A percentile compares a stretch with the other conserved stretches of the same genome.
These are phyloP conservation scores for Eucalyptus curtisii DNA, from an alignment of 345 rosid genomes.

Conservation along the genomic window DNA sequence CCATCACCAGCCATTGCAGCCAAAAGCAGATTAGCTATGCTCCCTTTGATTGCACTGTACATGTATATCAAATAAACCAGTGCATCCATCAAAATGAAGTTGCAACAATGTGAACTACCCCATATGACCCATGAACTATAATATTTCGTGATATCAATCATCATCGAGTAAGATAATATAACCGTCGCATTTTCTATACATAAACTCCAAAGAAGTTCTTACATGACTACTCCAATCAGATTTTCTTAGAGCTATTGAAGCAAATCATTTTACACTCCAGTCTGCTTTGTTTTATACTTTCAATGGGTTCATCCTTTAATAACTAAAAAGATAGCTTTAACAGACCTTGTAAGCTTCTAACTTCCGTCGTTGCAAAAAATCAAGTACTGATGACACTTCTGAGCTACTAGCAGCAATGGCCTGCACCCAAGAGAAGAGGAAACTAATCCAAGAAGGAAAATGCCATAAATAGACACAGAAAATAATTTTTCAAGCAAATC, in stretches of 20 bases:
- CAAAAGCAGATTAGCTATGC: background rate
- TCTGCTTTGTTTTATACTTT: background rate
- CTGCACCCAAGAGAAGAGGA: conserved; percentile 29
- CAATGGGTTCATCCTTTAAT: background rate
- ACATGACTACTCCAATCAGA: background rate
- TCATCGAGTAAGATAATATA: background rate
- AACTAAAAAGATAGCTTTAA: background rate
- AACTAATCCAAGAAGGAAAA: background rate
- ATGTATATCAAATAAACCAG: background rate
- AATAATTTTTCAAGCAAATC: conserved; percentile 6
- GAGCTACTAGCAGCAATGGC: conserved; percentile 95
- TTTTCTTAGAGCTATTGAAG: background rate
- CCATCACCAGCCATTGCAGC: background rate
- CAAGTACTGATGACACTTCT: conserved; percentile 74
- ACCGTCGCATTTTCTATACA: background rate
- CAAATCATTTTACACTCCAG: background rate
- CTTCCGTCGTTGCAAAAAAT: conserved; percentile 87
- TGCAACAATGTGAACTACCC: background rate
- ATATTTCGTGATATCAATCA: background rate
- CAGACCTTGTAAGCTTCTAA: conserved; percentile 83
- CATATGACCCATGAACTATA: background rate
- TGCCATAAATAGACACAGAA: background rate
- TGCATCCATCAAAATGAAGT: background rate
- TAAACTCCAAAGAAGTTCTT: background rate
- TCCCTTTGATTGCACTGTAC: background rate